Evolutionary conservation across 805 yeast species (phyloP), one percentile per base, ranked within the genome.

Genomic region (Candida rishiriensis): DNA sequence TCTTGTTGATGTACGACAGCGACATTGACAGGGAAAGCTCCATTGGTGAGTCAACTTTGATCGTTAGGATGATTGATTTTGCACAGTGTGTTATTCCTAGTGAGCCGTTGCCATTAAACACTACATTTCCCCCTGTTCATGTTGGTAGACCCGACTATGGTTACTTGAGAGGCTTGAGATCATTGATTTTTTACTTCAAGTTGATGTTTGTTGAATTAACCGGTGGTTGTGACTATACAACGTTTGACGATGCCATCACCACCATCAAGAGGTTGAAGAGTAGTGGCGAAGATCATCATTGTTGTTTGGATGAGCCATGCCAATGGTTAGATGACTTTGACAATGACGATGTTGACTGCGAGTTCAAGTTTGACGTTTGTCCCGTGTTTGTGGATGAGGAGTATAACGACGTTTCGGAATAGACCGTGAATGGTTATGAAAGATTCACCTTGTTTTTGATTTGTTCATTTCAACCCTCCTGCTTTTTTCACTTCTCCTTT

Each of bases 1-100:
- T 93, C 46, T 70, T 93, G 52, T 71, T 93, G 52, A 88, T 93
- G 82, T 91, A 91, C 63, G 98, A 93, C 59, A 95, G 89, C 11
- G 70, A 65, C 3, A 56, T 44, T 2, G 59, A 55, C 32, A 43
- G 38, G 10, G 40, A 47, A 9, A 39, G 43, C 6, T 11, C 16
- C 14, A 18, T 28, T 9, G 36, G 37, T 15, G 50, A 49, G 10
- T 52, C 60, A 4, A 56, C 65, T 2, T 29, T 65, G 14, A 56
- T 65, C 48, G 79, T 89, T n/a, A 79, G 89, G 50, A 75, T 95
- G 43, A 93, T 93, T 53, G 99, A 93, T 66, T 93, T 93, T 72
- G 98, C 98, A 1, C 96, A 90, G 60, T 85, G 95, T 57, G 83
- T 88, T 13, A 85, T 88, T 29, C 79, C 79, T 3, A 83, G 78